Percentiles rank a stretch among this genome's conserved stretches.
Evolutionary conservation across 495 filamentous ascomycete genomes (phyloP).

Genomic region (Trichoderma reesei): DNA sequence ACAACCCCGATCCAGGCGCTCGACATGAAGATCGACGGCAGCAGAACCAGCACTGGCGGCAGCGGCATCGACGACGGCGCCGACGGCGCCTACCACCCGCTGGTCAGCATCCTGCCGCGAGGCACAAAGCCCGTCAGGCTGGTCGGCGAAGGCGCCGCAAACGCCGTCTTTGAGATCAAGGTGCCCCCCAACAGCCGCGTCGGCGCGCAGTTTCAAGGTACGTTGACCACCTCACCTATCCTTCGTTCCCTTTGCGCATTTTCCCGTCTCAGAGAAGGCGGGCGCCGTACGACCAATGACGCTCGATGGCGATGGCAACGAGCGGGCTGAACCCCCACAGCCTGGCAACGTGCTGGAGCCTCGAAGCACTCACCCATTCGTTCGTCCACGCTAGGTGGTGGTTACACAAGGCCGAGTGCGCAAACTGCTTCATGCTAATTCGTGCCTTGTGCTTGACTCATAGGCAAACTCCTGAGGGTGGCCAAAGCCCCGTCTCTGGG

Average conservation of each 20-base stretch:
- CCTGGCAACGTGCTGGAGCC: neutral
- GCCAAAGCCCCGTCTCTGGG: slow-evolving; percentile 13
- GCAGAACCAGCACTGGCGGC: too few species aligned
- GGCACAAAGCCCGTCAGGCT: slow-evolving; percentile 19
- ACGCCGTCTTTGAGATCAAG: slow-evolving; percentile 55
- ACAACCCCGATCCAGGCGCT: neutral
- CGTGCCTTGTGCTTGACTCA: slow-evolving; percentile 6
- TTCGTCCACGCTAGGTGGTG: neutral
- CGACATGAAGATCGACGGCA: neutral
- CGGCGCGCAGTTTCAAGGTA: slow-evolving; percentile 17
- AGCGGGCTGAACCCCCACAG: too few species aligned
- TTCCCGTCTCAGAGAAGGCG: slow-evolving; percentile 19
- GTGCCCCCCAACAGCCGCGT: slow-evolving; percentile 20
- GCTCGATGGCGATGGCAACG: too few species aligned
- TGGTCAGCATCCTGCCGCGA: neutral
- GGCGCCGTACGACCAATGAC: slow-evolving; percentile 28
- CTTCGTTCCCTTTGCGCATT: neutral
- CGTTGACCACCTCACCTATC: neutral
- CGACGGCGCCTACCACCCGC: neutral
- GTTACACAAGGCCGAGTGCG: neutral
- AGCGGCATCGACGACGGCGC: too few species aligned
- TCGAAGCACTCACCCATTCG: neutral
- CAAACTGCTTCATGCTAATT: neutral
- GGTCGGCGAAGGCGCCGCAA: slow-evolving; percentile 57
- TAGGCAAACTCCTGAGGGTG: slow-evolving; percentile 17